Evolutionary conservation across 2,329 filamentous ascomycete genomes (phyloP).

Genomic region (Ophiostoma ulmi): DNA sequence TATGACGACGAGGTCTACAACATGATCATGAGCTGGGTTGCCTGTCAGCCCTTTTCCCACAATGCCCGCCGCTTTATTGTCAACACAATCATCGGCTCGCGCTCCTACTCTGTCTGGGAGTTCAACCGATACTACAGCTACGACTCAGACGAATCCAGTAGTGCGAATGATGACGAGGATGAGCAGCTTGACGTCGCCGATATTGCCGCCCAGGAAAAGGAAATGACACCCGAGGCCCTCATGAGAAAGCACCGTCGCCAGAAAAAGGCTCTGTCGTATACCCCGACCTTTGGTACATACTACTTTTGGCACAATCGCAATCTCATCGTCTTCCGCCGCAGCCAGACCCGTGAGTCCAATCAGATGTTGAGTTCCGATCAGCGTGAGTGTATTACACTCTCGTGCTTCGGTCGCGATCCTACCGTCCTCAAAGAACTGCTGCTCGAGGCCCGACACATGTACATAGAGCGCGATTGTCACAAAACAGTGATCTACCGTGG

Average conservation of each 20-base stretch:
- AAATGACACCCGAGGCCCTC: slow-evolving; percentile 15
- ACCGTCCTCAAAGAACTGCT: slow-evolving; percentile 58
- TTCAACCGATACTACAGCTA: slow-evolving; percentile 33
- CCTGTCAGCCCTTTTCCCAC: slow-evolving; percentile 56
- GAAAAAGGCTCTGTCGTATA: slow-evolving; percentile 55
- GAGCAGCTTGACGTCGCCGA: slow-evolving; percentile 3
- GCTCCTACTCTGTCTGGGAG: slow-evolving; percentile 45
- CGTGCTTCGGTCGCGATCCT: slow-evolving; percentile 58
- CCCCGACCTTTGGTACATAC: slow-evolving; percentile 61
- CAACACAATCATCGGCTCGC: slow-evolving; percentile 55
- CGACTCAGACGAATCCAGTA: slow-evolving; percentile 33
- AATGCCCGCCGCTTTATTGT: slow-evolving; percentile 58
- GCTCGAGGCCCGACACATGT: slow-evolving; percentile 51
- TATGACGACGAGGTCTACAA: slow-evolving; percentile 69
- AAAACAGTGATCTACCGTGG: slow-evolving; percentile 64
- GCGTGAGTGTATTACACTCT: slow-evolving; percentile 55
- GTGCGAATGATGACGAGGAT: slow-evolving; percentile 32
- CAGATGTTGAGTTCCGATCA: slow-evolving; percentile 33
- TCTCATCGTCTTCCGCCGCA: slow-evolving; percentile 54
- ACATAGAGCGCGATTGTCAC: slow-evolving; percentile 53
- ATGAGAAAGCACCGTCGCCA: slow-evolving; percentile 28
- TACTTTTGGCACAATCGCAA: slow-evolving; percentile 62
- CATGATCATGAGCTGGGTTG: slow-evolving; percentile 66
- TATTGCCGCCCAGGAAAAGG: background rate
- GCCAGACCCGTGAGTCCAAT: slow-evolving; percentile 43